Evolutionary conservation across 2,329 filamentous ascomycete genomes (phyloP).

Genomic region (Lachnellula suecica): DNA sequence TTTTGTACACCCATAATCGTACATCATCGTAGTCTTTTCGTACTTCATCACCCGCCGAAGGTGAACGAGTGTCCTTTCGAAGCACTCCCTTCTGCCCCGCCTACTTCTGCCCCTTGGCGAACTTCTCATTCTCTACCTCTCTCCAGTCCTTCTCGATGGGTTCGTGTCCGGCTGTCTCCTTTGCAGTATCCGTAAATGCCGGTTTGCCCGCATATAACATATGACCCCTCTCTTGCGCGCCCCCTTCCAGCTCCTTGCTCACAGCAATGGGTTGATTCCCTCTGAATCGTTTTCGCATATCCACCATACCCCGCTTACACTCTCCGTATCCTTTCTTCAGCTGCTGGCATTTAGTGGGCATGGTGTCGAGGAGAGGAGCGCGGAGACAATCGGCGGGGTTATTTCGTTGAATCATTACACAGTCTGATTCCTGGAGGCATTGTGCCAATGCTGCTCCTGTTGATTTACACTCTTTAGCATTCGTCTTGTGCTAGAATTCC

Average conservation of each 20-base stretch:
- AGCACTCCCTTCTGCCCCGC: too few relatives aligned
- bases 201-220: constrained; percentile 79
- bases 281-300: constrained; percentile 98
- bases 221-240: constrained; percentile 47
- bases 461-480: constrained; percentile 5
- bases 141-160: constrained; percentile 60
- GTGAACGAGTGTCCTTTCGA: not conserved
- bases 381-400: constrained; percentile 85
- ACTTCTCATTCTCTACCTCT: constrained; percentile 64
- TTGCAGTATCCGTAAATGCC: constrained; percentile 64
- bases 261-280: constrained; percentile 82
- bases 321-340: constrained; percentile 90
- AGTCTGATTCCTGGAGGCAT: constrained; percentile 96
- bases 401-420: constrained; percentile 90
- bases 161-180: constrained; percentile 68
- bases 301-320: constrained; percentile 93
- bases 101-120: constrained; percentile 34
- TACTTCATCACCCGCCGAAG: not conserved
- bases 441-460: constrained; percentile 86
- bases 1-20: not conserved
- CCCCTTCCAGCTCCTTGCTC: constrained; percentile 59
- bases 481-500: too few relatives aligned
- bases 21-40: not conserved
- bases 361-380: constrained; percentile 73
- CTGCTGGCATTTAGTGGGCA: constrained; percentile 88